These are phyloP conservation scores for Trichopus zeylanicus DNA, from an alignment of 116 monocot species.

Conservation along the genomic window DNA sequence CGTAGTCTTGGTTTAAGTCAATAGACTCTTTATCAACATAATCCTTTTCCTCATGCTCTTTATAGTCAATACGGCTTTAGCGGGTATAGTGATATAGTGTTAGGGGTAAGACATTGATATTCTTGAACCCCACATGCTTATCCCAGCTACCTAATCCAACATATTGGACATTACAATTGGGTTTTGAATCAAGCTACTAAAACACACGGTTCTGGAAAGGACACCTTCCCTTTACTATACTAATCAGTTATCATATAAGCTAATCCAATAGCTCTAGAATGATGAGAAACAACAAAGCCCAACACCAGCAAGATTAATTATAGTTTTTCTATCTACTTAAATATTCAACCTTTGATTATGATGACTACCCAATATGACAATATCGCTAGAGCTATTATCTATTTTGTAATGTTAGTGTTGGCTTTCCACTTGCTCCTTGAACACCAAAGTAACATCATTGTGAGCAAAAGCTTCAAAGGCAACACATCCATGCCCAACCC, in stretches of 20 bases:
- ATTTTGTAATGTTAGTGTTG: conserved; percentile 89
- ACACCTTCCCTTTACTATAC: conserved; percentile 67
- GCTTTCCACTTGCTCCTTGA: conserved; percentile 85
- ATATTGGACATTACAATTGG: conserved; percentile 66
- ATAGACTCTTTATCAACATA: conserved; percentile 21
- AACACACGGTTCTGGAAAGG: conserved; percentile 82
- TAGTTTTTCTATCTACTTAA: conserved; percentile 76
- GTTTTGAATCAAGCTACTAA: conserved; percentile 71
- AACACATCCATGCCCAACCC: conserved; percentile 86
- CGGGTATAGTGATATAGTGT: conserved; percentile 32
- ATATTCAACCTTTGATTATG: conserved; percentile 83
- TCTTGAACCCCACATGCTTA: conserved; percentile 92
- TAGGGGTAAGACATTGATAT: conserved; percentile 63
- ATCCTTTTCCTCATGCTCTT: conserved; percentile 31
- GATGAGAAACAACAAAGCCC: conserved; percentile 79
- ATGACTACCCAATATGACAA: conserved; percentile 89
- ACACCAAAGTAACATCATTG: conserved; percentile 94
- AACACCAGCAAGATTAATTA: conserved; percentile 69
- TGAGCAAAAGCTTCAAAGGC: conserved; percentile 93
- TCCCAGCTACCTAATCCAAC: conserved; percentile 96
- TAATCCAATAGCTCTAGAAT: conserved; percentile 90
- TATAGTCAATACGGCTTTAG: conserved; percentile 39
- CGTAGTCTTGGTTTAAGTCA: conserved; percentile 22
- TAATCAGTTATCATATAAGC: conserved; percentile 84
- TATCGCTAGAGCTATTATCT: conserved; percentile 83